Evolutionary conservation across 2,329 filamentous ascomycete genomes (phyloP), one percentile per base, ranked within the genome.

Genomic region (Aspergillus ruber): DNA sequence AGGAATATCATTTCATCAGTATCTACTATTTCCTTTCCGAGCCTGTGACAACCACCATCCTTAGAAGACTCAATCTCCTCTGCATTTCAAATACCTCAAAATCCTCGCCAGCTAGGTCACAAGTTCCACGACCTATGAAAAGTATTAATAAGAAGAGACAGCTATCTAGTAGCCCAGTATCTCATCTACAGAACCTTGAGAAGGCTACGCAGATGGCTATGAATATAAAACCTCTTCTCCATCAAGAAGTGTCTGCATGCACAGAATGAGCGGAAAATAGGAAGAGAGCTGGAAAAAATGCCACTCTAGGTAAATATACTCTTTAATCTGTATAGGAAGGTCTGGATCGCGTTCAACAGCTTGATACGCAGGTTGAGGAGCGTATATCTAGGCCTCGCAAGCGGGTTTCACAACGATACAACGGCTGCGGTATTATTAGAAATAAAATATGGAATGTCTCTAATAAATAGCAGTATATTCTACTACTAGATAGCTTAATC

Each of bases 391-490:
- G 15, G 20, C 38, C 38, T 41, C 15, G 18, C 12, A n/a, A 41
- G 18, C 38, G 38, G 3, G 32, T 18, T 46, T 10, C 10, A 13
- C 21, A 5, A 32, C 13, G 27, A 25, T 46, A 17, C 20, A 41
- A 17, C 23, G 18, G 38, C 27, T 43, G 39, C 17, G 12, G 39
- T 10, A 46, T 13, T 17, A 17, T 46, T 42, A 15, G 36, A 39
- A 13, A 40, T 45, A 41, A 13, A 40, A 45, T 45, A 38, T 23
- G 25, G 25, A 32, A 21, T 41, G 42, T 6, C 4, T 15, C 44
- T 46, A 46, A 38, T 46, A 46, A 46, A 46, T 46, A 42, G 44
- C 35, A 32, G 10, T 21, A 20, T 27, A 41, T 41, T 42, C 12
- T 23, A 15, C 9, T 17, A 32, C 40, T 42, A 47, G 13, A 43